Evolutionary conservation across 768 basidiomycete species (phyloP), one percentile per base, ranked within the genome.

Genomic region (Rhizopogon vulgaris): DNA sequence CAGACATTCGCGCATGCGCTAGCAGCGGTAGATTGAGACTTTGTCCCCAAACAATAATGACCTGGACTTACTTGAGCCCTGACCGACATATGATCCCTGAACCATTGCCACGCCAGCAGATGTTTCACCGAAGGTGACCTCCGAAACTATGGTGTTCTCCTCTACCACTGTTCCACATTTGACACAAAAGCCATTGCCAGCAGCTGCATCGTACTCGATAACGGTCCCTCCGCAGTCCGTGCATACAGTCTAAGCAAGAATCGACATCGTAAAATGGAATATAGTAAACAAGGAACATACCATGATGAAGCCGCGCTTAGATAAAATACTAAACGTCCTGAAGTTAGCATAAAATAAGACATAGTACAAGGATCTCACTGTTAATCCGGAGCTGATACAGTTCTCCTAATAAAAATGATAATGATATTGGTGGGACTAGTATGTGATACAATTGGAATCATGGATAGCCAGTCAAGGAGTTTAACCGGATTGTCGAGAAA

Each of bases 71-170:
- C 94, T 94, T 41, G 94, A 84, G 51, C 91, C 90, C 61, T 90
- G 87, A 0, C 81, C 90, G 11, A 99, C 92, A 61, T 90, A 96
- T 3, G 87, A 85, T 2, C 96, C 96, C 62, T 94, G 89, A 1
- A 96, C 94, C 76, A 97, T 90, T 1, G 95, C 94, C 4, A 94
- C 91, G 24, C 96, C 96, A 27, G 80, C 78, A 10, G 87, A 80
- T 4, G 89, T 88, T 74, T 99, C 96, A n/a, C 93, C 92, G 59
- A 99, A 99, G 1, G 85, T 83, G 51, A 99, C 82, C 65, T 99
- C 96, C 56, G 86, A 89, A 9, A 97, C 91, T 54, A 98, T 93
- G 2, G 87, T 83, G 62, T 92, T 94, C 69, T 96, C 91, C 70
- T 95, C 92, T 9, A 95, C 76, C 15, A 98, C 93, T 6, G 85